Evolutionary conservation across 352 stramenopile genomes (phyloP).

Genomic region (Phytopythium kandeliae): DNA sequence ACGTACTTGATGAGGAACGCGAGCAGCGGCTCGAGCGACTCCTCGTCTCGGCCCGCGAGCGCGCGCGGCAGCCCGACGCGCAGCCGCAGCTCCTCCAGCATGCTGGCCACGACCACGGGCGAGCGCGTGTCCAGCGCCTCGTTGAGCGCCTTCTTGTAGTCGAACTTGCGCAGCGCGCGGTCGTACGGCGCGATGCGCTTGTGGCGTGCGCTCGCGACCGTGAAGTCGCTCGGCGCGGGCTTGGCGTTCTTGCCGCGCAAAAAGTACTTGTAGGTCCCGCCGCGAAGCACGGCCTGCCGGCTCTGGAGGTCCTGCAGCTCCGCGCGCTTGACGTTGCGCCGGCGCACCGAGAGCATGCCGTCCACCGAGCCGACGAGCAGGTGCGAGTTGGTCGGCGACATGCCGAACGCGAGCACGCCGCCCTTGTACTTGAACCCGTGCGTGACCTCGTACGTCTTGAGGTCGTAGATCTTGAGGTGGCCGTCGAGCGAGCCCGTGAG

Average conservation of each 20-base stretch:
- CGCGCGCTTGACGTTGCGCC: constrained; percentile 61
- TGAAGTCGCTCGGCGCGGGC: constrained; percentile 66
- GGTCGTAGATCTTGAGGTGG: constrained; percentile 92
- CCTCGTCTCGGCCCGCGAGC: constrained; percentile 90
- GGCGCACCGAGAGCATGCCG: constrained; percentile 78
- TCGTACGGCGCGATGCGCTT: constrained; percentile 92
- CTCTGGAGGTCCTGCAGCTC: constrained; percentile 64
- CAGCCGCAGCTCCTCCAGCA: constrained; percentile 93
- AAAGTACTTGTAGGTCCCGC: constrained; percentile 89
- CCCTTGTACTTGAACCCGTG: constrained; percentile 88
- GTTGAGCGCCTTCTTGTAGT: constrained; percentile 95
- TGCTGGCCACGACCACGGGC: constrained; percentile 88
- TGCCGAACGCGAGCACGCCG: constrained; percentile 72
- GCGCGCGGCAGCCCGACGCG: constrained; percentile 88
- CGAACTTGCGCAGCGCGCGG: constrained; percentile 90
- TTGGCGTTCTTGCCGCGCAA: constrained; percentile 84
- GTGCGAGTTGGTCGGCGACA: constrained; percentile 83
- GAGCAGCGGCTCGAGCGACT: constrained; percentile 92
- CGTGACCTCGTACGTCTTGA: constrained; percentile 88
- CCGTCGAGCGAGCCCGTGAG: constrained; percentile 88
- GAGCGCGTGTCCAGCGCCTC: constrained; percentile 90
- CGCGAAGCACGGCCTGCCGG: constrained; percentile 67
- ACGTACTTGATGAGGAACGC: constrained; percentile 95
- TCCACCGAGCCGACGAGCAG: constrained; percentile 74
- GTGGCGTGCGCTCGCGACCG: constrained; percentile 75